Evolutionary conservation across 2,329 filamentous ascomycete species (phyloP).

Genomic region (Septoria linicola): DNA sequence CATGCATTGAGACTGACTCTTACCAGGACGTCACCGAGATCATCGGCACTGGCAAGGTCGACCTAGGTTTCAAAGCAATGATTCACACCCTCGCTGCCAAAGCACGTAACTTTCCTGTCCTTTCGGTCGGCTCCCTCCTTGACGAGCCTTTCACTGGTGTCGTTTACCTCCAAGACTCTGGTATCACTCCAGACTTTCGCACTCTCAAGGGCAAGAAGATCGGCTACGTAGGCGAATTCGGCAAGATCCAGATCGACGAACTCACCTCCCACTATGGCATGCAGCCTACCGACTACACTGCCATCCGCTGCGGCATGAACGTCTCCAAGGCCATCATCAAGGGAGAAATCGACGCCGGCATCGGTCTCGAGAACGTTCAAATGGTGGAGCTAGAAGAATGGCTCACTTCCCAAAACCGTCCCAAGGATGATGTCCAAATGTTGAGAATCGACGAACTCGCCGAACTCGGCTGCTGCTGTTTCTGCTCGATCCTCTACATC

Average conservation of each 20-base stretch:
- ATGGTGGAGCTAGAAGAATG: constrained; percentile 81
- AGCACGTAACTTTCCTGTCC: constrained; percentile 70
- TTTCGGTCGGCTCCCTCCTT: constrained; percentile 70
- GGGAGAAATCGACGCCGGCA: constrained; percentile 70
- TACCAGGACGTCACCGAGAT: constrained; percentile 73
- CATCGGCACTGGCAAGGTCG: constrained; percentile 72
- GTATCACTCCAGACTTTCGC: constrained; percentile 72
- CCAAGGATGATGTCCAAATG: constrained; percentile 71
- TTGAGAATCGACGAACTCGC: constrained; percentile 77
- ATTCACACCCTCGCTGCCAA: constrained; percentile 80
- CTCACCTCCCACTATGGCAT: constrained; percentile 76
- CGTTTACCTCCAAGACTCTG: constrained; percentile 71
- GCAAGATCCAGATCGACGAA: constrained; percentile 70
- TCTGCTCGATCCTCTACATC: constrained; percentile 79
- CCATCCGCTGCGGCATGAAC: constrained; percentile 78
- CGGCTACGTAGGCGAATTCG: constrained; percentile 77
- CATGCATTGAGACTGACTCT: constrained; percentile 8
- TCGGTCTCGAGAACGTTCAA: constrained; percentile 77
- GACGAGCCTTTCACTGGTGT: constrained; percentile 80
- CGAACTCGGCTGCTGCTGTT: constrained; percentile 78
- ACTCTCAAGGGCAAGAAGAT: constrained; percentile 74
- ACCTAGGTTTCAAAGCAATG: constrained; percentile 81
- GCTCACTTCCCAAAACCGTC: constrained; percentile 63
- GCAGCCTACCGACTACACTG: constrained; percentile 69
- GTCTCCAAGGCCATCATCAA: constrained; percentile 73